These are phyloP conservation scores for Mortierella sp. DNA, from an alignment of 371 early-diverging fungal genomes.

Conservation along the genomic window DNA sequence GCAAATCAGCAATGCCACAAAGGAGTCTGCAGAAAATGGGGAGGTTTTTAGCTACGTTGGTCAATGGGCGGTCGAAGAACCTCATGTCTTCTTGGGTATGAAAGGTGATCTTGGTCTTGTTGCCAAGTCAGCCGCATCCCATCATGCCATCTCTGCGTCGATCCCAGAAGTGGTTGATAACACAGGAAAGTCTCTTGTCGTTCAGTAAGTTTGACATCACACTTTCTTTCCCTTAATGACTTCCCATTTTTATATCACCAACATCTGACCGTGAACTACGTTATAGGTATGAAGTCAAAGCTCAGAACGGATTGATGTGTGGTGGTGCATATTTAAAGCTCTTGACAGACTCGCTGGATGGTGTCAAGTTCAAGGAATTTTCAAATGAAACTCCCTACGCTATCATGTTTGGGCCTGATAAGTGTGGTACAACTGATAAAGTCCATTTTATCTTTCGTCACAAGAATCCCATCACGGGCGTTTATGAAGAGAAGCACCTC, in stretches of 20 bases:
- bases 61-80: constrained; percentile 80
- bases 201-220: constrained; percentile 67
- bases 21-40: constrained; percentile 61
- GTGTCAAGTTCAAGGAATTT: constrained; percentile 60
- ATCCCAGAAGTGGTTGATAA: constrained; percentile 81
- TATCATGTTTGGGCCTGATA: constrained; percentile 97
- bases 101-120: constrained; percentile 80
- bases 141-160: constrained; percentile 83
- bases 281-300: constrained; percentile 86
- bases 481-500: constrained; percentile 72
- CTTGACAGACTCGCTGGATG: constrained; percentile 58
- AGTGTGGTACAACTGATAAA: constrained; percentile 94
- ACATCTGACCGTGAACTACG: not conserved
- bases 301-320: constrained; percentile 93
- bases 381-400: constrained; percentile 70
- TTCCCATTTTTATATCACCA: not conserved
- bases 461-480: constrained; percentile 88
- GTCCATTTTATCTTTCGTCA: constrained; percentile 98
- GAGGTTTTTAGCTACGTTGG: constrained; percentile 77
- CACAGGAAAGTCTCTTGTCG: constrained; percentile 84
- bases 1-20: constrained; percentile 75
- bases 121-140: constrained; percentile 82
- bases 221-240: not conserved
- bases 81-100: constrained; percentile 65
- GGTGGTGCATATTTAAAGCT: constrained; percentile 98